These are phyloP conservation scores for Selaginella moellendorffii DNA, from an alignment of 75 land plant genomes.

Conservation along the genomic window DNA sequence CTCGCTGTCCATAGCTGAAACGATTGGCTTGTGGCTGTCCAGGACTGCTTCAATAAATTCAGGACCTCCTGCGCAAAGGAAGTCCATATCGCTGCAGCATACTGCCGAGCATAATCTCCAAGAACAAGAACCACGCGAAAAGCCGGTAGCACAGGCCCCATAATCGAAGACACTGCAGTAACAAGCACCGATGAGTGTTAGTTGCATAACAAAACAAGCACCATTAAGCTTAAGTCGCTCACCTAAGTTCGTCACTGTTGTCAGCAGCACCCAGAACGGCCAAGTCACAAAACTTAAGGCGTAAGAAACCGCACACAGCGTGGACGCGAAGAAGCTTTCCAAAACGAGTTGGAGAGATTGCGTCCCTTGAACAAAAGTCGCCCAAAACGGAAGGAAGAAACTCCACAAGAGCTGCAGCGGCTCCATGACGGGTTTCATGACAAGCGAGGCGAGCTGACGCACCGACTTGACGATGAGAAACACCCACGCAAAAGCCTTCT, in stretches of 20 bases:
- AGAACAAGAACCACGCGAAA: constrained; percentile 40
- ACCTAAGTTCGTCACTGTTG: constrained; percentile 40
- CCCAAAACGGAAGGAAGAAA: constrained; percentile 53
- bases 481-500: constrained; percentile 61
- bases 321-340: constrained; percentile 20
- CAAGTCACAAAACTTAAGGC: constrained; percentile 27
- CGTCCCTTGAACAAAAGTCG: constrained; percentile 18
- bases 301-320: constrained; percentile 12
- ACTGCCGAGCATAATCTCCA: constrained; percentile 39
- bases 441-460: constrained; percentile 28
- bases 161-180: constrained; percentile 37
- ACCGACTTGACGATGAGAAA: constrained; percentile 28
- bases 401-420: constrained; percentile 38
- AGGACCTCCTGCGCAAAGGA: constrained; percentile 17
- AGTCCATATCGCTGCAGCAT: constrained; percentile 21
- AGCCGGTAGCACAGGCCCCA: constrained; percentile 45
- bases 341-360: constrained; percentile 18
- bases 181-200: background rate
- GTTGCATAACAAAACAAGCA: background rate
- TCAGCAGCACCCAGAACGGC: constrained; percentile 34
- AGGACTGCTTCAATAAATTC: constrained; percentile 23
- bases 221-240: constrained; percentile 5
- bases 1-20: constrained; percentile 28
- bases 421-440: constrained; percentile 44
- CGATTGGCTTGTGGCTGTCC: constrained; percentile 22